Base-by-base conservation (phyloP, 371 early-diverging fungal genomes). In the Fennellomyces sp. region DNA sequence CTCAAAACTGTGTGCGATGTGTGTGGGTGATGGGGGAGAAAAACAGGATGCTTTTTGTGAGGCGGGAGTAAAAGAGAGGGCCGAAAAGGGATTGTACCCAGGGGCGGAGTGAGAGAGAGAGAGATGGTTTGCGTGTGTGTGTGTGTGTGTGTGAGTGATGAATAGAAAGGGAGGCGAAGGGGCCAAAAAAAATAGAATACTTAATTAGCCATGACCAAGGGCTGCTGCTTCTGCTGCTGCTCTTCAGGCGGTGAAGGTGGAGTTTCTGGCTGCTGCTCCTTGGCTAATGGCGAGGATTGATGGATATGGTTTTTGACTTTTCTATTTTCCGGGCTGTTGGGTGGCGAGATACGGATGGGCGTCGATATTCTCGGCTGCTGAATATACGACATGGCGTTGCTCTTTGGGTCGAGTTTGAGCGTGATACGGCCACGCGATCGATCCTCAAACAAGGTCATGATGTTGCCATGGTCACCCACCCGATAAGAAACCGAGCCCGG, bases 401-500 rank as follows among this genome's bases (percentile, higher is more conserved):
- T 60, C 59, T 58, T 53, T 39, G 57, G 60, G 31, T 81, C 79
- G 3, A 73, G 27, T 52, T 78, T 77, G 52, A 83, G 58, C 19
- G 81, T 75, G 53, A 88, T 68, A 53, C 85, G 70, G 12, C 85
- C 82, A 45, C 83, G 78, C 56, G 85, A 71, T 30, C 84, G 74
- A 64, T 91, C 90, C 55, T 88, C 87, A 66, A 88, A 92, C 31
- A 92, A 64, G 26, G 88, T 87, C 75, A 84, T 83, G 58, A 90
- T 80, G 26, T 81, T 78, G 12, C 90, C 90, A 55, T 88, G 84
- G 68, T 93, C 94, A 21, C 94, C 92, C 33, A 88, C 82, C 21
- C 90, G 73, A 72, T 90, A 93, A 10, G 88, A 82, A 5, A 92
- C 92, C 36, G 67, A 76, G 53, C 81, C 84, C n/a, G 94, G 94